A percentile compares a stretch with the other conserved stretches of the same genome.
These are phyloP conservation scores for Phytophthora kernoviae DNA, from an alignment of 352 stramenopile genomes.

Conservation along the genomic window DNA sequence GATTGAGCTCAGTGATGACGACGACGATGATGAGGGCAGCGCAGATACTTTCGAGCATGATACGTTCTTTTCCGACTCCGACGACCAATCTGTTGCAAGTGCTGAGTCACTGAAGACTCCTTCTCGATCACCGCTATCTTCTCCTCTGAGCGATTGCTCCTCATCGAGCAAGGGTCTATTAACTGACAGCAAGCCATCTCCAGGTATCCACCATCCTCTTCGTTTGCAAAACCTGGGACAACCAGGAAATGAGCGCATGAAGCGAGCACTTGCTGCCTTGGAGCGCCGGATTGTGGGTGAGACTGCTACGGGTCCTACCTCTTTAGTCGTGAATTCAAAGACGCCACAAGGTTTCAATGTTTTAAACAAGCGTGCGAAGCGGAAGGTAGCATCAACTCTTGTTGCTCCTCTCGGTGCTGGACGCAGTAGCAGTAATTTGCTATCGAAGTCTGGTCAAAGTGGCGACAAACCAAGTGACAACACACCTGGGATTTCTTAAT, in stretches of 20 bases:
- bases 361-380: constrained; percentile 17
- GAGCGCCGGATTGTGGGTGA: constrained; percentile 74
- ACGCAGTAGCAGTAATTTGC: background rate
- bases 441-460: constrained; percentile 8
- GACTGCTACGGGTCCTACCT: constrained; percentile 12
- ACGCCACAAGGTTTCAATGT: background rate
- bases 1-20: constrained; percentile 72
- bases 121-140: constrained; percentile 13
- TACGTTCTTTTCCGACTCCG: constrained; percentile 30
- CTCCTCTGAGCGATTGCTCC: constrained; percentile 7
- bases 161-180: background rate
- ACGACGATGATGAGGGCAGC: constrained; percentile 46
- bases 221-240: constrained; percentile 58
- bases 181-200: constrained; percentile 8
- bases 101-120: constrained; percentile 20
- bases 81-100: constrained; percentile 26
- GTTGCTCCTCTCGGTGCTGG: constrained; percentile 22
- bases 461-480: background rate
- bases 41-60: constrained; percentile 21
- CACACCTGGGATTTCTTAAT: background rate
- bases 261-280: constrained; percentile 61
- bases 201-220: constrained; percentile 44
- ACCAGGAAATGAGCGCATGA: constrained; percentile 49
- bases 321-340: constrained; percentile 3
- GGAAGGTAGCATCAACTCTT: constrained; percentile 27